Conservation (phyloP, 192 early-diverging fungal genomes). For the Fimicolochytrium jonesii region DNA sequence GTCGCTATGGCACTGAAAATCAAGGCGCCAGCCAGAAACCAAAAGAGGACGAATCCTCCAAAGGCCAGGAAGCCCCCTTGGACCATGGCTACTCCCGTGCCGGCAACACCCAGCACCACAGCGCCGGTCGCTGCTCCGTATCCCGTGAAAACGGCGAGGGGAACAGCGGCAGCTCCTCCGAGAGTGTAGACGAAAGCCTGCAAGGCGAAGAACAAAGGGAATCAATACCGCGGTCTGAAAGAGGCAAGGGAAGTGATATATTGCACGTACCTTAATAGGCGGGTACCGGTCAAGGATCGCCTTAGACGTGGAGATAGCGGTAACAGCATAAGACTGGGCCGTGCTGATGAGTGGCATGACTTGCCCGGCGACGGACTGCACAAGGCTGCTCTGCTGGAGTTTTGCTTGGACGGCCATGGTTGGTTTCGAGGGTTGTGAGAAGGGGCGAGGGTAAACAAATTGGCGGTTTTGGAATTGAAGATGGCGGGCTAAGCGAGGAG, state of each 20-base stretch:
- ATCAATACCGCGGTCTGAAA: background rate
- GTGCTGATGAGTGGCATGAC: conserved; percentile 5
- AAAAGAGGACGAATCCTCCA: conserved; percentile 36
- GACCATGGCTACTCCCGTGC: conserved; percentile 34
- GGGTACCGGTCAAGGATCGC: conserved; percentile 37
- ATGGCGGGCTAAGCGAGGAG: too few species aligned
- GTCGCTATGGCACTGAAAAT: conserved; percentile 31
- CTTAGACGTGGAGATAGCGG: conserved; percentile 13
- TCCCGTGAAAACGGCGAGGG: conserved; percentile 31
- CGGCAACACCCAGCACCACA: conserved; percentile 30
- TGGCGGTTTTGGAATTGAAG: too few species aligned
- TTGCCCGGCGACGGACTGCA: conserved; percentile 5
- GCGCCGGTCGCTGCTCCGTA: conserved; percentile 23
- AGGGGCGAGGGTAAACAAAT: too few species aligned
- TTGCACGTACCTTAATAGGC: conserved; percentile 30
- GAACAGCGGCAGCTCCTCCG: conserved; percentile 25
- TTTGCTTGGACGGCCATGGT: conserved; percentile 25
- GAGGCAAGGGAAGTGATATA: background rate
- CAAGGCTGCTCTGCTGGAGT: background rate
- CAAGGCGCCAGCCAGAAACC: conserved; percentile 36
- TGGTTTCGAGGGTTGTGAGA: too few species aligned
- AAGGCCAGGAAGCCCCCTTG: conserved; percentile 38
- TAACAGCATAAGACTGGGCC: conserved; percentile 12
- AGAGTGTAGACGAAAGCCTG: conserved; percentile 40
- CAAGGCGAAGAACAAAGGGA: background rate